These are phyloP conservation scores for Leccinum fallax DNA, from an alignment of 1,284 basidiomycete genomes.

Conservation along the genomic window DNA sequence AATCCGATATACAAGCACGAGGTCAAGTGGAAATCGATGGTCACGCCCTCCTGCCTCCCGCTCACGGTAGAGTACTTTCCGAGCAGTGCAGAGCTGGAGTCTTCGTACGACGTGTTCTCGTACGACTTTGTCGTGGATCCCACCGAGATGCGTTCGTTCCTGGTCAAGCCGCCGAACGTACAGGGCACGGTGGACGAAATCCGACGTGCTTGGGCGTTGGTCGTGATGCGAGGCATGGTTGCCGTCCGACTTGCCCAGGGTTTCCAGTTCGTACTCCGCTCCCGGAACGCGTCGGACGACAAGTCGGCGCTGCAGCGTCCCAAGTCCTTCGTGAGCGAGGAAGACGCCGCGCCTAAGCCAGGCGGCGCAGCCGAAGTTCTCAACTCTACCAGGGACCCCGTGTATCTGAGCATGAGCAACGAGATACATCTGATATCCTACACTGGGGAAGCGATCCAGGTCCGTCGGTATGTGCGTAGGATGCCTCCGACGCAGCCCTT, in stretches of 20 bases:
- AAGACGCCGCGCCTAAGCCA: constrained; percentile 57
- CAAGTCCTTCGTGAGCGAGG: constrained; percentile 59
- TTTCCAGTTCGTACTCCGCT: constrained; percentile 88
- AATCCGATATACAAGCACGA: constrained; percentile 79
- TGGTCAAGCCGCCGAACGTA: constrained; percentile 63
- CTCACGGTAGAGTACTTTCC: constrained; percentile 93
- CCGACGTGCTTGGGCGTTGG: constrained; percentile 67
- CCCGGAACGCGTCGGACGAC: constrained; percentile 37
- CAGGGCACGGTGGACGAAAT: constrained; percentile 39
- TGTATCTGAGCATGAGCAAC: constrained; percentile 93
- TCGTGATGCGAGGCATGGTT: constrained; percentile 93
- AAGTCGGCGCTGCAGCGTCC: constrained; percentile 44
- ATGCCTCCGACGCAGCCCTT: constrained; percentile 66
- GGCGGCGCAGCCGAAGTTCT: constrained; percentile 75
- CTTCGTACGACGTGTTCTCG: constrained; percentile 79
- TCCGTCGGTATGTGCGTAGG: constrained; percentile 84
- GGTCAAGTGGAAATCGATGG: constrained; percentile 91
- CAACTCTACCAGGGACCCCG: constrained; percentile 66
- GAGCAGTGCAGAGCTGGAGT: constrained; percentile 71
- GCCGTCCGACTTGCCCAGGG: constrained; percentile 91
- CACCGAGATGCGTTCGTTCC: constrained; percentile 77
- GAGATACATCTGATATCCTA: constrained; percentile 94
- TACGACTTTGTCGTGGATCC: constrained; percentile 82
- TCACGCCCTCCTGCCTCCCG: constrained; percentile 85
- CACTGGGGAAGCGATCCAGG: constrained; percentile 84